Percentiles rank a stretch among this genome's conserved stretches.
phyloP scores from a whole-genome alignment of 352 stramenopile species.

The Globisporangium iwayamae region DNA sequence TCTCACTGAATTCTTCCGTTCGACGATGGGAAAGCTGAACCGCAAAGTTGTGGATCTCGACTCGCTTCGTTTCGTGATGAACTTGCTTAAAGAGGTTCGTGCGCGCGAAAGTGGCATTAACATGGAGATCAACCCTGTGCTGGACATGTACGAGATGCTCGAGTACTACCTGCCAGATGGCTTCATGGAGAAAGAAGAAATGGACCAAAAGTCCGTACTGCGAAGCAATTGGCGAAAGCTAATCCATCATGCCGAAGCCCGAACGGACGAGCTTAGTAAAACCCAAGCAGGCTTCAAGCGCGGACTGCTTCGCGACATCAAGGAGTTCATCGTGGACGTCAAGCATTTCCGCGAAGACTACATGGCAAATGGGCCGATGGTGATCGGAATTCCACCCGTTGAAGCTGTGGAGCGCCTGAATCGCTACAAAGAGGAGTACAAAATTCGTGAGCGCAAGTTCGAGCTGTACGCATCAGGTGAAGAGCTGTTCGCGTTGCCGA shows the following conservation, averaged over 20 bases:
- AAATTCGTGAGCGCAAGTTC: slow-evolving; percentile 97
- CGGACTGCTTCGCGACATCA: slow-evolving; percentile 94
- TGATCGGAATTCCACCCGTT: slow-evolving; percentile 95
- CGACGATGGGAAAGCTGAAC: slow-evolving; percentile 91
- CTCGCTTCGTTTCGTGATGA: slow-evolving; percentile 97
- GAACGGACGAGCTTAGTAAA: slow-evolving; percentile 94
- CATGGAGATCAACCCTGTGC: slow-evolving; percentile 97
- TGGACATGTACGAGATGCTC: slow-evolving; percentile 99
- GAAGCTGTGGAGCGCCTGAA: slow-evolving; percentile 97
- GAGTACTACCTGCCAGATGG: slow-evolving; percentile 91
- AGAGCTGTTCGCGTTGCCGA: slow-evolving; percentile 95
- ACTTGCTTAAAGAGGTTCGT: slow-evolving; percentile 96
- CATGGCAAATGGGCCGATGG: slow-evolving; percentile 95
- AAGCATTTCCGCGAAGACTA: slow-evolving; percentile 96
- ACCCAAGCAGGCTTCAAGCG: slow-evolving; percentile 96
- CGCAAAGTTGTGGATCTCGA: slow-evolving; percentile 96
- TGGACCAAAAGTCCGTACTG: slow-evolving; percentile 98
- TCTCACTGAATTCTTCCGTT: slow-evolving; percentile 96
- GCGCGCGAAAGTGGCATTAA: slow-evolving; percentile 97
- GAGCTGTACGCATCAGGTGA: slow-evolving; percentile 96
- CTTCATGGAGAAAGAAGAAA: slow-evolving; percentile 99
- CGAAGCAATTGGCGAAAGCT: slow-evolving; percentile 97
- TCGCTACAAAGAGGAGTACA: slow-evolving; percentile 97
- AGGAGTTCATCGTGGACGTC: slow-evolving; percentile 96
- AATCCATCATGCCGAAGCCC: slow-evolving; percentile 91